These are phyloP conservation scores for Capronia coronata DNA, from an alignment of 2,329 filamentous ascomycete genomes.

Conservation along the genomic window DNA sequence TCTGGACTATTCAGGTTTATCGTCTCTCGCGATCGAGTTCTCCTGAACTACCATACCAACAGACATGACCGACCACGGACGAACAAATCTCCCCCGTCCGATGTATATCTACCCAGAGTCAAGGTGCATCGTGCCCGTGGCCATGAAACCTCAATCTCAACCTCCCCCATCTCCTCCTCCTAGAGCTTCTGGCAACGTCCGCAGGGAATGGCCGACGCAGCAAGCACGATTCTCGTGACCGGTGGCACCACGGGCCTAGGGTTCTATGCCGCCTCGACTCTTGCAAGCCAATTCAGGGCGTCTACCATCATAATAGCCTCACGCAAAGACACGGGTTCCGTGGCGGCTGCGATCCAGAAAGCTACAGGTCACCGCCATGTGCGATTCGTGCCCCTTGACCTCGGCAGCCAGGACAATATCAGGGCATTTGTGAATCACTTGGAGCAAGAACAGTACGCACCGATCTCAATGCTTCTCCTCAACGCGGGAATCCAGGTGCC, in stretches of 20 bases:
- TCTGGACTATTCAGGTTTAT: neutral
- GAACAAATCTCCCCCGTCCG: neutral
- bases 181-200: too few species aligned
- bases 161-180: too few species aligned
- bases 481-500: slow-evolving; percentile 47
- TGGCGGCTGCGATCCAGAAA: slow-evolving; percentile 42
- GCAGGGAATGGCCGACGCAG: too few species aligned
- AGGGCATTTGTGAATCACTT: slow-evolving; percentile 40
- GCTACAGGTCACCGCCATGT: slow-evolving; percentile 38
- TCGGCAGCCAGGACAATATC: slow-evolving; percentile 37
- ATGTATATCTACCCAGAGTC: neutral
- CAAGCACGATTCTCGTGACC: slow-evolving; percentile 36
- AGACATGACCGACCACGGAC: neutral
- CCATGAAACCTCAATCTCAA: too few species aligned
- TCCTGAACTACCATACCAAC: neutral
- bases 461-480: slow-evolving; percentile 42
- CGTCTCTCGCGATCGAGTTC: neutral
- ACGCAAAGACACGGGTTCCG: slow-evolving; percentile 39
- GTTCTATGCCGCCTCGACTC: slow-evolving; percentile 37
- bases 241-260: slow-evolving; percentile 44
- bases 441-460: slow-evolving; percentile 34
- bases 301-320: slow-evolving; percentile 41
- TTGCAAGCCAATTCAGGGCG: slow-evolving; percentile 39
- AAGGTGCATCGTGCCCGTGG: slow-evolving; percentile 34
- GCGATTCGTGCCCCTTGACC: slow-evolving; percentile 41